Conservation (phyloP, 768 basidiomycete genomes). For the Mycena polygramma region DNA sequence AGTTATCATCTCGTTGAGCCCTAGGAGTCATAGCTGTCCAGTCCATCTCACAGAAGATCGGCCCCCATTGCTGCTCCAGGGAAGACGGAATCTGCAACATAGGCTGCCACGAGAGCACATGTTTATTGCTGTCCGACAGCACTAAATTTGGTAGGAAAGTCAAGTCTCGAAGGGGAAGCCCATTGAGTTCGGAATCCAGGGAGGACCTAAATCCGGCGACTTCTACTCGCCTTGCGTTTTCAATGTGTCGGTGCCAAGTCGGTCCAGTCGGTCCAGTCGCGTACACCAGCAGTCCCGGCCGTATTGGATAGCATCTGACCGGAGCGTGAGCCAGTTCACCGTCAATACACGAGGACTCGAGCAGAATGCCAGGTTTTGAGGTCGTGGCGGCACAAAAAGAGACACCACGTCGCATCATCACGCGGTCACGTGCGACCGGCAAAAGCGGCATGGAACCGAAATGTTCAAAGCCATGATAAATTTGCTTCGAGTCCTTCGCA, state of each 20-base stretch:
- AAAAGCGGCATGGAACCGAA: constrained; percentile 2
- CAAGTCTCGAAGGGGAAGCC: no score
- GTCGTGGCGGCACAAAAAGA: background rate
- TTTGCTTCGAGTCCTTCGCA: background rate
- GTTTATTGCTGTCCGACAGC: background rate
- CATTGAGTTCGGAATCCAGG: no score
- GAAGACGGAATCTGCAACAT: background rate
- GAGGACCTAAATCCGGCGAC: no score
- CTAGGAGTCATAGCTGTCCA: constrained; percentile 2
- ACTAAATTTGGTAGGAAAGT: background rate
- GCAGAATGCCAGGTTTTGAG: background rate
- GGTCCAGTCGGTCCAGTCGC: no score
- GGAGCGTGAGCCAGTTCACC: no score
- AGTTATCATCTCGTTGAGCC: background rate
- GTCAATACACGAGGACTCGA: background rate
- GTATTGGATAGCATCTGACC: no score
- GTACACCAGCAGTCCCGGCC: no score
- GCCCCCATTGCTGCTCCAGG: background rate
- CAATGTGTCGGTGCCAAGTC: no score
- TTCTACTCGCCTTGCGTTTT: no score
- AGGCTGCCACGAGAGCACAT: background rate
- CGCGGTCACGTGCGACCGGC: background rate
- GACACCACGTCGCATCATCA: constrained; percentile 1
- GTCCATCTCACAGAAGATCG: background rate
- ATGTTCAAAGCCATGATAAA: background rate